Base-by-base conservation (phyloP, 2,329 filamentous ascomycete species). In the Paracoccidioides lutzii region DNA sequence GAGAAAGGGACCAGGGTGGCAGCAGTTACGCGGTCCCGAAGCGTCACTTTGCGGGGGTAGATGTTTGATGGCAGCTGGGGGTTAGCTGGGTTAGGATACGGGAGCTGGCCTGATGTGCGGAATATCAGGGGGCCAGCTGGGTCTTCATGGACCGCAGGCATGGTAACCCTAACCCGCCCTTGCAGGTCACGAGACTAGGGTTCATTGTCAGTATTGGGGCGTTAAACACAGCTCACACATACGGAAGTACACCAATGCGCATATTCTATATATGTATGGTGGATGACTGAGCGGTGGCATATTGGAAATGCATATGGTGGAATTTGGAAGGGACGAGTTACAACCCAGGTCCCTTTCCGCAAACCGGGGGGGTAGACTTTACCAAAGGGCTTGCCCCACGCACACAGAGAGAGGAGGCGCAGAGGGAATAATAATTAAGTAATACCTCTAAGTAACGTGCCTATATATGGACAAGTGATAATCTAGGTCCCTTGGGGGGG, bases 1-100 rank as follows among this genome's bases (percentile, higher is more conserved):
- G 82, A 83, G 69, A 95, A 90, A 8, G 90, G 90, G 52, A 95
- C 80, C 46, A 95, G 78, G 1, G 88, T 94, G 7, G 89, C 90
- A 51, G 86, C 82, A 0, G 89, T 94, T 62, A 90, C 84, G 52
- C 88, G 82, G 71, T 95, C 89, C 59, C 89, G 81, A 56, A 95
- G 81, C 1, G 84, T 91, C 59, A 95, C 87, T 70, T 88, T 85
- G 59, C 84, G 83, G 46, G 88, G 84, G 22, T 76, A 72, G 65
- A 95, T 85, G 60, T 81, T 81, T 35, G 78, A 69, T 52, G 88
- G 87, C 52, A 91, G 76, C 52, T 82, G 75, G 52, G 82, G 81
- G 65, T 78, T 77, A 43, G 73, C 76, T 55, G 81, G 78, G 60
- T 81, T 77, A 61, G 85, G 83, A 64, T 80, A 88, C 43, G 86